A percentile compares a stretch with the other conserved stretches of the same genome.
phyloP scores from a whole-genome alignment of 306 rosid species.

The Carpinus fangiana region DNA sequence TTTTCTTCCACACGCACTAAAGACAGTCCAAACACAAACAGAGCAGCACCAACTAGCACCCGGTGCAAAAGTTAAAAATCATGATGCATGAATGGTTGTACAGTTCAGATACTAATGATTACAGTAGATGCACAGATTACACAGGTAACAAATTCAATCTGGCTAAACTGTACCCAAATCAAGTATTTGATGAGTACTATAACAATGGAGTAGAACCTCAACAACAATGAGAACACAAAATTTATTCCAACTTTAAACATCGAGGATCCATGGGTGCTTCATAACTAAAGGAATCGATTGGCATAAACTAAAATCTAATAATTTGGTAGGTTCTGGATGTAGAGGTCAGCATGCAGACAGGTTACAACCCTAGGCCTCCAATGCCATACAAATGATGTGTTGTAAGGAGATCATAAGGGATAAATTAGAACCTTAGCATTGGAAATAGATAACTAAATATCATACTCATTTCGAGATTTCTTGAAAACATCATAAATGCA shows the following conservation, averaged over 20 bases:
- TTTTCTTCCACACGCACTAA: not conserved
- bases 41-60: conserved; percentile 1
- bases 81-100: not conserved
- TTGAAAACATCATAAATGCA: not conserved
- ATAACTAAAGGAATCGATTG: not conserved
- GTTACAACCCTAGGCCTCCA: not conserved
- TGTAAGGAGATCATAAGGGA: not conserved
- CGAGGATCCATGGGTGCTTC: not conserved
- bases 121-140: not conserved
- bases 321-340: not conserved
- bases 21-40: not conserved
- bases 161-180: not conserved
- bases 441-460: not conserved
- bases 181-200: not conserved
- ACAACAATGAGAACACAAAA: not conserved
- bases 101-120: not conserved
- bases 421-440: not conserved
- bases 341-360: not conserved
- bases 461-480: not conserved
- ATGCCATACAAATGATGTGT: not conserved
- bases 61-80: not conserved
- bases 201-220: not conserved
- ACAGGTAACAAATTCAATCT: not conserved
- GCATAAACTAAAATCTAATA: not conserved
- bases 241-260: not conserved